Evolutionary conservation across 176 grass and related monocot species (phyloP).

Genomic region (Cenchrus americanus): DNA sequence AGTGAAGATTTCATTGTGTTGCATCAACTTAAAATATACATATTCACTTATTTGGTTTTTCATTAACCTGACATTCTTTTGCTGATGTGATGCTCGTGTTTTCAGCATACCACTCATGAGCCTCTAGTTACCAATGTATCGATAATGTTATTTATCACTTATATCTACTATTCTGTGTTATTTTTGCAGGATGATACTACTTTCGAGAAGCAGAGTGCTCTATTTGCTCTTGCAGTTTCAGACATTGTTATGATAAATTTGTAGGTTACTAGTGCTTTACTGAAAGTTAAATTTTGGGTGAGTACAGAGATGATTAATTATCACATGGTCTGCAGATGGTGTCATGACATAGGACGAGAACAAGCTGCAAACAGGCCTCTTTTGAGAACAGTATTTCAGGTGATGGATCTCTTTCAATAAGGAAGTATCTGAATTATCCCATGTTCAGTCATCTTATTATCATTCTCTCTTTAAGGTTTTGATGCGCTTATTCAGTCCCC

Average conservation of each 20-base stretch:
- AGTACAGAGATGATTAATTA: neutral
- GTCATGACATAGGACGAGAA: conserved; percentile 89
- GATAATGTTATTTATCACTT: neutral
- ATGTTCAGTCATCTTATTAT: conserved; percentile 19
- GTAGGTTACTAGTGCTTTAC: conserved; percentile 47
- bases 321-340: conserved; percentile 67
- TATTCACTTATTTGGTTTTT: neutral
- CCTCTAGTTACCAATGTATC: neutral
- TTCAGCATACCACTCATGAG: neutral
- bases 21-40: conserved; percentile 9
- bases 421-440: conserved; percentile 15
- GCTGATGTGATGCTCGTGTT: neutral
- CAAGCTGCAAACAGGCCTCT: conserved; percentile 80
- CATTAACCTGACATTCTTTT: neutral
- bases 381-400: conserved; percentile 85
- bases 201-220: conserved; percentile 87
- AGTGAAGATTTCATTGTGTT: conserved; percentile 7
- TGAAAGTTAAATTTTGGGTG: neutral
- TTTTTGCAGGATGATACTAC: conserved; percentile 71
- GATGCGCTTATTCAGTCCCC: conserved; percentile 69
- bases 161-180: conserved; percentile 4
- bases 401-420: conserved; percentile 25
- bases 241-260: conserved; percentile 92
- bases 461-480: conserved; percentile 59
- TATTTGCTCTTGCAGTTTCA: conserved; percentile 86